A percentile compares a stretch with the other conserved stretches of the same genome.
Conservation (phyloP, 192 early-diverging fungal species). For the Bifiguratus adelaidae region DNA sequence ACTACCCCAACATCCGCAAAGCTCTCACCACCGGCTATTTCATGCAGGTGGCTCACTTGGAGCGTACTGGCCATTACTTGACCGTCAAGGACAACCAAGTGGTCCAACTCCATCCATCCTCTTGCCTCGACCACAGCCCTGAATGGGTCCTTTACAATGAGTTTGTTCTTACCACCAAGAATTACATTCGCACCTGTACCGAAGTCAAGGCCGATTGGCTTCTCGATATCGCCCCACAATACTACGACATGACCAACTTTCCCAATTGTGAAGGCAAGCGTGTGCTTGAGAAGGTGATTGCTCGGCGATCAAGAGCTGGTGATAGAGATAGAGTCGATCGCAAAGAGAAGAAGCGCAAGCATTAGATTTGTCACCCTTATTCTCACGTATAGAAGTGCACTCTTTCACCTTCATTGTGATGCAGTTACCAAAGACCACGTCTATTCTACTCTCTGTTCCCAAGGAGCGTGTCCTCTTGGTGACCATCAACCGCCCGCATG, state of each 20-base stretch:
- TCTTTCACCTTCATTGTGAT: neutral
- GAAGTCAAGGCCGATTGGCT: slow-evolving; percentile 84
- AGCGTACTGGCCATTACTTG: slow-evolving; percentile 78
- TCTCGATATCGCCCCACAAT: slow-evolving; percentile 73
- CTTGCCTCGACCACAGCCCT: slow-evolving; percentile 78
- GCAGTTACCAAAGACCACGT: slow-evolving; percentile 9
- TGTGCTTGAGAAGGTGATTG: slow-evolving; percentile 66
- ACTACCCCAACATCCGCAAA: slow-evolving; percentile 82
- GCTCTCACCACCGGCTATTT: slow-evolving; percentile 91
- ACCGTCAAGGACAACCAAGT: slow-evolving; percentile 96
- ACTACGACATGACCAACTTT: slow-evolving; percentile 87
- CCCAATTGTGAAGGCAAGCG: slow-evolving; percentile 89
- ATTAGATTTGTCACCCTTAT: too few species aligned
- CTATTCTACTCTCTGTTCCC: slow-evolving; percentile 8
- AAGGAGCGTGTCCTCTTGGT: slow-evolving; percentile 13
- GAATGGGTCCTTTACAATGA: slow-evolving; percentile 99
- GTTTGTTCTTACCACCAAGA: slow-evolving; percentile 92
- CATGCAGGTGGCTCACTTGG: slow-evolving; percentile 97
- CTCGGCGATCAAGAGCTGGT: too few species aligned
- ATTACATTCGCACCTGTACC: slow-evolving; percentile 92
- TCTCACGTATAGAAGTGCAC: too few species aligned
- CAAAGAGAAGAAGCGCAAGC: too few species aligned
- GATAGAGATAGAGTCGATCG: too few species aligned
- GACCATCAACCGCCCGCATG: slow-evolving; percentile 22
- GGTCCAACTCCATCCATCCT: slow-evolving; percentile 90